phyloP scores from a whole-genome alignment of 139 green algal genomes.

The Picochlorum sp. region DNA sequence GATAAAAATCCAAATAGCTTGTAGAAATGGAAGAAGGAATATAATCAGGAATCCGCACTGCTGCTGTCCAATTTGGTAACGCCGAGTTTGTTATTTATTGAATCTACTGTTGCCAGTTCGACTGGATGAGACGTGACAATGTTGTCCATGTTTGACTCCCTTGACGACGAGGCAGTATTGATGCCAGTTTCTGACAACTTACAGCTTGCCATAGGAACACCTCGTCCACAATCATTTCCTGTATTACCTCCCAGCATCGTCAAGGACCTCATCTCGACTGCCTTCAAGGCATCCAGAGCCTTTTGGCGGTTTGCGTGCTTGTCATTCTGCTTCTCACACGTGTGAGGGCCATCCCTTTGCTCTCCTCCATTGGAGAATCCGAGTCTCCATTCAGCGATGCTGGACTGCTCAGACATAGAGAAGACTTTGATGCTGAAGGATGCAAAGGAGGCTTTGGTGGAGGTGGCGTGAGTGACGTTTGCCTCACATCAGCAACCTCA shows the following conservation, averaged over 20 bases:
- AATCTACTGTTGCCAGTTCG: too few relatives aligned
- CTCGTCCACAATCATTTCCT: neutral
- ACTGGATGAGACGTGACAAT: too few relatives aligned
- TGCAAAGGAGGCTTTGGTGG: slow-evolving; percentile 5
- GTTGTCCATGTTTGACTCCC: neutral
- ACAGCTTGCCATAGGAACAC: slow-evolving; percentile 3
- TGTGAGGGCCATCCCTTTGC: neutral
- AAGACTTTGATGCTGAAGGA: slow-evolving; percentile 1
- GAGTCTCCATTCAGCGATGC: neutral
- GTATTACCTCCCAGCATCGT: slow-evolving; percentile 22
- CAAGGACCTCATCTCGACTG: slow-evolving; percentile 36
- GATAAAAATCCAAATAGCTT: too few relatives aligned
- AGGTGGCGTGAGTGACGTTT: slow-evolving; percentile 2
- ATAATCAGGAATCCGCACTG: too few relatives aligned
- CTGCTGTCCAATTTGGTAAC: too few relatives aligned
- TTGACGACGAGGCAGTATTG: neutral
- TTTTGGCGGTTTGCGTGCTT: slow-evolving; percentile 27
- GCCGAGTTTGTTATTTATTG: too few relatives aligned
- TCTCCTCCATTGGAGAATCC: neutral
- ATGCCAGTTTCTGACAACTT: neutral
- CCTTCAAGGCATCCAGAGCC: slow-evolving; percentile 36
- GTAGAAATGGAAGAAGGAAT: too few relatives aligned
- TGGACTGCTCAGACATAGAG: neutral
- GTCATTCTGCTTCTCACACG: slow-evolving; percentile 1
- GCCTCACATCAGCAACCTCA: slow-evolving; percentile 7